Percentiles rank a stretch among this genome's conserved stretches.
phyloP scores from a whole-genome alignment of 805 yeast genomes.

The Pichia rugopelliculosa region DNA sequence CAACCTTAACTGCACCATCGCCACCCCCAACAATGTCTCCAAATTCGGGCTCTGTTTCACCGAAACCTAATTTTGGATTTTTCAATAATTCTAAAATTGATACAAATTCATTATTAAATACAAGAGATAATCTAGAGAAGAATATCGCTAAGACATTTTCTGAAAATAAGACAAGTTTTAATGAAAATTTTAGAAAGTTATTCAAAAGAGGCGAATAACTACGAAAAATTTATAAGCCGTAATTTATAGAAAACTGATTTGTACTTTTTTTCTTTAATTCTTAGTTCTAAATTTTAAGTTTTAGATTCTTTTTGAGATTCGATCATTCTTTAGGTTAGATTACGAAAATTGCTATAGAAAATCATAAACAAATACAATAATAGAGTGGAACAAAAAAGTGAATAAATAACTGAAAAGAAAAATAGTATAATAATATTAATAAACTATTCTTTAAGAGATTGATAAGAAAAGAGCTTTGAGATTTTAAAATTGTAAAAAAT shows the following conservation, averaged over 20 bases:
- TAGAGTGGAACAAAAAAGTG: not conserved
- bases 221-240: too few species aligned
- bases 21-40: constrained; percentile 9
- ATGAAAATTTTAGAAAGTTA: constrained; percentile 61
- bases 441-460: not conserved
- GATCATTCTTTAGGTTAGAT: not conserved
- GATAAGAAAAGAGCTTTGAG: not conserved
- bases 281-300: too few species aligned
- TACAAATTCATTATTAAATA: constrained; percentile 28
- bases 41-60: not conserved
- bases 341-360: not conserved
- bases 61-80: constrained; percentile 12
- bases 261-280: too few species aligned
- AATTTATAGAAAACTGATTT: too few species aligned
- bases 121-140: constrained; percentile 37
- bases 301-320: not conserved
- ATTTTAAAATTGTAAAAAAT: not conserved
- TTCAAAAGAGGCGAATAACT: constrained; percentile 30
- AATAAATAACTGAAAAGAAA: not conserved
- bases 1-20: constrained; percentile 11
- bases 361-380: not conserved
- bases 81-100: constrained; percentile 23
- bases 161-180: constrained; percentile 57
- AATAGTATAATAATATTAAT: not conserved
- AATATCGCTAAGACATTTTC: constrained; percentile 37